Evolutionary conservation across 805 yeast genomes (phyloP), one percentile per base, ranked within the genome.

Genomic region (Candida michaelii): DNA sequence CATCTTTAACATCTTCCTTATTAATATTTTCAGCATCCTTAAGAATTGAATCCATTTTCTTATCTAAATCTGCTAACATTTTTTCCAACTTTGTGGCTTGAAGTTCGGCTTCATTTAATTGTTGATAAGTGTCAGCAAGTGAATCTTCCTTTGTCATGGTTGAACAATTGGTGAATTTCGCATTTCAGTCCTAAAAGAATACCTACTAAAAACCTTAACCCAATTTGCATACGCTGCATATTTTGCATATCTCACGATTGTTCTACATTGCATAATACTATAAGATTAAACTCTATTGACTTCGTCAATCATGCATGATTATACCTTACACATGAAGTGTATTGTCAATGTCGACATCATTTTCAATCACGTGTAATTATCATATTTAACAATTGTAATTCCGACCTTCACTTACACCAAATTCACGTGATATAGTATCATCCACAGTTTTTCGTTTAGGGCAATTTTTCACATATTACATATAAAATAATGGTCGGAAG

Each of bases 71-170:
- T 52, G 83, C 90, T 35, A 85, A 65, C 79, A 82, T 73, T 51
- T 68, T 68, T 59, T 85, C 93, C 47, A 85, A 64, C 3, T 71
- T 63, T 1, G 84, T 80, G 1, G 87, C 83, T 45, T 69, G 70
- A 15, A 65, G 58, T 56, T 85, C 93, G 1, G 89, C 93, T 44
- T 83, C 85, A 41, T 73, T 73, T 34, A 85, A 61, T 52, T 81
- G 76, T 51, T 77, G 70, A 57, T 79, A 79, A 0, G 87, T 75
- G 12, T 79, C 80, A 5, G 79, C 77, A 39, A 82, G 17, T 10
- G 19, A 14, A 14, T 48, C 45, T 15, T 48, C 48, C 15, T 34
- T 18, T 5, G 49, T 45, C 51, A 48, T 48, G 7, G 11, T 25
- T 5, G 5, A 12, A 12, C 5, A 7, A 11, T 11, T 19, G n/a